Evolutionary conservation across 306 rosid genomes (phyloP).

Genomic region (Neltuma alba): DNA sequence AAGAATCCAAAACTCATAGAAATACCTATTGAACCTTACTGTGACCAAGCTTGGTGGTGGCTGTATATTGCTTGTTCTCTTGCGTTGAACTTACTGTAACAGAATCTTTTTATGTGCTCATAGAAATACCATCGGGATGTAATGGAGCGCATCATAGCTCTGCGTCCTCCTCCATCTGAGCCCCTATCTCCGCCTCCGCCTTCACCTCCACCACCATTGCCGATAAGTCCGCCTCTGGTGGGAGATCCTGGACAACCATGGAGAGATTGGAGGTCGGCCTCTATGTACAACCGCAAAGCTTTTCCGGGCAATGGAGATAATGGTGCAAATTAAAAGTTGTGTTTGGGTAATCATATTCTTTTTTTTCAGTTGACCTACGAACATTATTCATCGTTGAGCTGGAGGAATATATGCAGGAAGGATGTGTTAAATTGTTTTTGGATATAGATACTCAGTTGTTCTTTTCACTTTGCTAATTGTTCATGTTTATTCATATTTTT

Average conservation of each 20-base stretch:
- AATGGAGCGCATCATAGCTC: conserved; percentile 48
- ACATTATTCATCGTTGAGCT: conserved; percentile 43
- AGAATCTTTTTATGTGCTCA: neutral
- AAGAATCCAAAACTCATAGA: too few species aligned
- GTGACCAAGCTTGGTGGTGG: conserved; percentile 1
- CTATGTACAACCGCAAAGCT: neutral
- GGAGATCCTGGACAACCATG: conserved; percentile 54
- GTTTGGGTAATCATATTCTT: conserved; percentile 46
- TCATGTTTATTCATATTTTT: conserved; percentile 49
- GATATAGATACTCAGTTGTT: conserved; percentile 37
- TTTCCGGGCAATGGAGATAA: conserved; percentile 35
- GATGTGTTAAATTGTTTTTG: conserved; percentile 38
- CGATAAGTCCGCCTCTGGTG: conserved; percentile 33
- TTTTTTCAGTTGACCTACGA: conserved; percentile 37
- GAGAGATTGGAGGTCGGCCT: neutral
- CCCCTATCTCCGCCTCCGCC: conserved; percentile 12
- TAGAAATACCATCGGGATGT: conserved; percentile 88
- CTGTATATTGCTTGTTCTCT: conserved; percentile 17
- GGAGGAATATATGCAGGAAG: conserved; percentile 52
- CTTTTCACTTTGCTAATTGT: conserved; percentile 38
- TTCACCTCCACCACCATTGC: conserved; percentile 32
- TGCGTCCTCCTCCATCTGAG: conserved; percentile 42
- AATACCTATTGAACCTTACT: too few species aligned
- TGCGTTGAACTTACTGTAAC: neutral
- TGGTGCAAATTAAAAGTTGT: conserved; percentile 52